These are phyloP conservation scores for Talaromyces rugulosus DNA, from an alignment of 2,329 filamentous ascomycete genomes.

Conservation along the genomic window DNA sequence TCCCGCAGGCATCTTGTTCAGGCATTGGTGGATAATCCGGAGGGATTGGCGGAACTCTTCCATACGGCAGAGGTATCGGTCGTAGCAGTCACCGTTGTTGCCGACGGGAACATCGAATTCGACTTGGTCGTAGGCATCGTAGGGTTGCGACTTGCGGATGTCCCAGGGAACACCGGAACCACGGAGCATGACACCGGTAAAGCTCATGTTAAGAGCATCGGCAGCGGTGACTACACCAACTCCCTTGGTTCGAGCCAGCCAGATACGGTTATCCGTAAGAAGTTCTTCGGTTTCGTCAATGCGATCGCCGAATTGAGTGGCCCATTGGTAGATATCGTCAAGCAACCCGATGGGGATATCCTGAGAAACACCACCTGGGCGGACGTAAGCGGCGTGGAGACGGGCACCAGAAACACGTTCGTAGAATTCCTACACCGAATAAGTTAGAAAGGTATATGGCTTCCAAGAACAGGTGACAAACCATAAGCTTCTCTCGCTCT, in stretches of 20 bases:
- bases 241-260: slow-evolving; percentile 88
- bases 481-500: slow-evolving; percentile 99
- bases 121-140: slow-evolving; percentile 95
- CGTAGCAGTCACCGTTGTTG: slow-evolving; percentile 97
- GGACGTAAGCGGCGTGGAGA: slow-evolving; percentile 94
- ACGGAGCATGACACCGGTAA: slow-evolving; percentile 95
- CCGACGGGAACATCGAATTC: slow-evolving; percentile 98
- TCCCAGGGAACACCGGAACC: slow-evolving; percentile 96
- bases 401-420: slow-evolving; percentile 97
- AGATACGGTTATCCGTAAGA: slow-evolving; percentile 98
- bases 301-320: slow-evolving; percentile 95
- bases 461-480: slow-evolving; percentile 44
- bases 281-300: slow-evolving; percentile 99
- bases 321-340: slow-evolving; percentile 99
- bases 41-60: slow-evolving; percentile 98
- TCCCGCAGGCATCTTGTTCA: slow-evolving; percentile 97
- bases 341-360: slow-evolving; percentile 90
- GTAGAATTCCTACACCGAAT: slow-evolving; percentile 82
- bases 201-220: slow-evolving; percentile 95
- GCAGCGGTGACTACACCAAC: slow-evolving; percentile 86
- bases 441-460: slow-evolving; percentile 17
- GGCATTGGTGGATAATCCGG: slow-evolving; percentile 95
- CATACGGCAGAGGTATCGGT: slow-evolving; percentile 98
- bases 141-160: slow-evolving; percentile 92
- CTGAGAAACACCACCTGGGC: slow-evolving; percentile 92